These are phyloP conservation scores for Lipomyces mesembrius DNA, from an alignment of 805 yeast species.

Conservation along the genomic window DNA sequence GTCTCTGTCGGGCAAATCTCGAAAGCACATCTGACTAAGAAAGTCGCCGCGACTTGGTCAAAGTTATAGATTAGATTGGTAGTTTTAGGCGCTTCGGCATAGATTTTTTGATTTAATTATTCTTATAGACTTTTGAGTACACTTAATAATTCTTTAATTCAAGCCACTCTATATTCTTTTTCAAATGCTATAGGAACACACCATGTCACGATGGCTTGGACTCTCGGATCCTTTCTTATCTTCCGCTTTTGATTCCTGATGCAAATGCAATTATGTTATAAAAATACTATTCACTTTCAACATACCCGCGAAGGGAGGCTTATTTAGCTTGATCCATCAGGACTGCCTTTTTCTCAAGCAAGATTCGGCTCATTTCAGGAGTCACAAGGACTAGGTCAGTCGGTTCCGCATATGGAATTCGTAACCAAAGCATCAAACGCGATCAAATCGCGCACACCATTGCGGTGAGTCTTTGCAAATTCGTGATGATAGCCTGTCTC, in stretches of 20 bases:
- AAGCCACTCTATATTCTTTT: constrained; percentile 9
- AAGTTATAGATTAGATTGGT: neutral
- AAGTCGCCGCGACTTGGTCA: constrained; percentile 1
- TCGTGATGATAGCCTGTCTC: neutral
- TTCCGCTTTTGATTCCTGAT: neutral
- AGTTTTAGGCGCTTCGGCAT: neutral
- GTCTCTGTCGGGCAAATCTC: constrained; percentile 18
- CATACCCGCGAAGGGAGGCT: neutral
- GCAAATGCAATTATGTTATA: neutral
- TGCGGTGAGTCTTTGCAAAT: neutral
- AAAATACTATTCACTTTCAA: neutral
- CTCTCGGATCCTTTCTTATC: neutral
- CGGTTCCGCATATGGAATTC: neutral
- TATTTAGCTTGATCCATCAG: neutral
- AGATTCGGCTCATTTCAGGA: neutral
- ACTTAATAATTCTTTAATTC: neutral
- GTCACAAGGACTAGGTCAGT: neutral
- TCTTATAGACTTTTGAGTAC: neutral
- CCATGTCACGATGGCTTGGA: neutral
- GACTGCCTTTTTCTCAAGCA: neutral
- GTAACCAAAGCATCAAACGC: neutral
- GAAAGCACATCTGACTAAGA: constrained; percentile 16
- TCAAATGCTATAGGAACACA: neutral
- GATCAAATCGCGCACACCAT: neutral
- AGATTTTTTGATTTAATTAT: neutral